These are phyloP conservation scores for Nepenthes mirabilis DNA, from an alignment of 148 eudicot species.

Conservation along the genomic window DNA sequence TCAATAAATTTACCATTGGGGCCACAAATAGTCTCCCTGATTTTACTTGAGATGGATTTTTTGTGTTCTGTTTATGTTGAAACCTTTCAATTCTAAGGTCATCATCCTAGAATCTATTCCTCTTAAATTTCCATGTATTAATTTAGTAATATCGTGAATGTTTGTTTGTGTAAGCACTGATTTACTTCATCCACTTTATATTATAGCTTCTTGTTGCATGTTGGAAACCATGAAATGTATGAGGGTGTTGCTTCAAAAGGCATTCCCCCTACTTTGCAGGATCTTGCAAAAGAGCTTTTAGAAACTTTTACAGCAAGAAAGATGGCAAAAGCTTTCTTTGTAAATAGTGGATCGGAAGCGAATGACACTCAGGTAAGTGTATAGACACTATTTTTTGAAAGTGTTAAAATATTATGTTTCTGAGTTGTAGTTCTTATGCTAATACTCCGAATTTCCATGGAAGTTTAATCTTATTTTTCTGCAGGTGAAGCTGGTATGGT, in stretches of 20 bases:
- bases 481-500: conserved; percentile 99
- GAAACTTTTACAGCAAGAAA: conserved; percentile 60
- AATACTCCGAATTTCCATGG: not conserved
- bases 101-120: too few relatives aligned
- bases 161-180: too few relatives aligned
- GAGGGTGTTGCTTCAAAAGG: not conserved
- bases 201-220: not conserved
- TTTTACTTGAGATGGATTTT: too few relatives aligned
- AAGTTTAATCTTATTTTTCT: not conserved
- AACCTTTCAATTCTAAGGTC: too few relatives aligned
- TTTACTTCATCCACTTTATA: not conserved
- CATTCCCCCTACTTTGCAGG: conserved; percentile 29
- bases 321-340: conserved; percentile 88
- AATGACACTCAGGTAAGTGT: conserved; percentile 81
- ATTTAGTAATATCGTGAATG: too few relatives aligned
- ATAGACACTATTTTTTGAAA: not conserved
- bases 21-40: too few relatives aligned
- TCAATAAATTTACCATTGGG: too few relatives aligned
- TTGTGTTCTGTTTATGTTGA: too few relatives aligned
- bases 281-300: conserved; percentile 79
- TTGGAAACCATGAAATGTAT: not conserved
- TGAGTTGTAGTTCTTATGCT: not conserved
- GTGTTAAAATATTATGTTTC: too few relatives aligned
- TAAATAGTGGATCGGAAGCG: conserved; percentile 96
- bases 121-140: too few relatives aligned